phyloP scores from a whole-genome alignment of 169 alveolate species.

The Eimeria necatrix region DNA sequence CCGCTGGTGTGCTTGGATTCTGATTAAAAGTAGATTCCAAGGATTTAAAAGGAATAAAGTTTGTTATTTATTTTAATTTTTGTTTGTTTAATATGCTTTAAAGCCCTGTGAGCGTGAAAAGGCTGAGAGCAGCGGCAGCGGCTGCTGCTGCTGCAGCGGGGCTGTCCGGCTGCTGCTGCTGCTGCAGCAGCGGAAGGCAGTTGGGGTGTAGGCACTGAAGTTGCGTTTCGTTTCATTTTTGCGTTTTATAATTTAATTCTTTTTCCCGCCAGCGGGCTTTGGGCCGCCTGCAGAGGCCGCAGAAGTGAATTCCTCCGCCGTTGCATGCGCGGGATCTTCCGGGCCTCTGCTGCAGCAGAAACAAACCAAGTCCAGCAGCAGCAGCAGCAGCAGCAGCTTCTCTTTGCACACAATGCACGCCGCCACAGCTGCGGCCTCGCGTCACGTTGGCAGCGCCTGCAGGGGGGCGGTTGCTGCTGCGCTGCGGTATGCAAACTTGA shows the following conservation, averaged over 20 bases:
- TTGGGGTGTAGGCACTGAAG: too few relatives aligned
- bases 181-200: too few relatives aligned
- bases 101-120: too few relatives aligned
- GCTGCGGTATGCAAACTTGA: neutral
- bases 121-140: too few relatives aligned
- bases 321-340: neutral
- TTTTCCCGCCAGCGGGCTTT: neutral
- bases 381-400: neutral
- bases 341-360: neutral
- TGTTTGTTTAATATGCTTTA: too few relatives aligned
- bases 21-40: too few relatives aligned
- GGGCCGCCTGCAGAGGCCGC: neutral
- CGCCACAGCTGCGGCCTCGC: constrained; percentile 24
- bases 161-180: too few relatives aligned
- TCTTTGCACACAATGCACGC: neutral
- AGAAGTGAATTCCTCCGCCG: neutral
- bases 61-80: too few relatives aligned
- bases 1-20: too few relatives aligned
- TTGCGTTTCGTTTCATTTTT: neutral
- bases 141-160: too few relatives aligned
- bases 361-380: neutral
- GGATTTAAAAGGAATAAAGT: too few relatives aligned
- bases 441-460: neutral
- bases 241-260: neutral
- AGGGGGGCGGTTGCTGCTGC: constrained; percentile 10